These are phyloP conservation scores for Termitomyces sp. DNA, from an alignment of 768 basidiomycete genomes.

Conservation along the genomic window DNA sequence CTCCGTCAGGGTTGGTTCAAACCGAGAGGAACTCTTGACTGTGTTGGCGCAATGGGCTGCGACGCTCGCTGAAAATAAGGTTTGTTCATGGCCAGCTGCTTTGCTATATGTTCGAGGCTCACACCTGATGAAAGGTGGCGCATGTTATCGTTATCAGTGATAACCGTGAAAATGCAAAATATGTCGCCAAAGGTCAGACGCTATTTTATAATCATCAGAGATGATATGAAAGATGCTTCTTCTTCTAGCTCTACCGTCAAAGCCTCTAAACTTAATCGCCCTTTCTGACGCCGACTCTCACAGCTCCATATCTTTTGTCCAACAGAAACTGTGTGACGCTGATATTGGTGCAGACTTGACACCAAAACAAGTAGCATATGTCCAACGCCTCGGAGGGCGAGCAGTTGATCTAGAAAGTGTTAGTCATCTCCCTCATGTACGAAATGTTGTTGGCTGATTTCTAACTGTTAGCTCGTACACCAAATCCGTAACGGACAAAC, in stretches of 20 bases:
- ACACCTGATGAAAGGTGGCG: slow-evolving; percentile 50
- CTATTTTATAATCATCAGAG: not conserved
- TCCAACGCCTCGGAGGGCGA: slow-evolving; percentile 83
- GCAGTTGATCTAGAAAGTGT: slow-evolving; percentile 87
- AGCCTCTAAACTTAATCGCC: slow-evolving; percentile 72
- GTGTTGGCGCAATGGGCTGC: slow-evolving; percentile 86
- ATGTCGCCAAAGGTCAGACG: slow-evolving; percentile 69
- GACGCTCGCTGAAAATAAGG: slow-evolving; percentile 73
- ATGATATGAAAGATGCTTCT: not conserved
- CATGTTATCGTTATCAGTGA: slow-evolving; percentile 91
- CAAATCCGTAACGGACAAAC: slow-evolving; percentile 72
- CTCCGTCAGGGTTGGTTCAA: slow-evolving; percentile 46
- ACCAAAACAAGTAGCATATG: slow-evolving; percentile 43
- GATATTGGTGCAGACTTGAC: slow-evolving; percentile 50
- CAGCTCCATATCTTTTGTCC: slow-evolving; percentile 77
- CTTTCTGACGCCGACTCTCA: slow-evolving; percentile 81
- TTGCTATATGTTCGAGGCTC: not conserved
- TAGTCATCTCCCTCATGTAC: slow-evolving; percentile 21
- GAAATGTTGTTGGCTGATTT: not conserved
- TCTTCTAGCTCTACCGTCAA: slow-evolving; percentile 68
- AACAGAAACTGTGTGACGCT: slow-evolving; percentile 64
- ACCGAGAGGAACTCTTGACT: slow-evolving; percentile 65
- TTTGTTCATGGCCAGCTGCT: slow-evolving; percentile 16
- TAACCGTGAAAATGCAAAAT: slow-evolving; percentile 81
- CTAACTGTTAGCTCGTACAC: slow-evolving; percentile 61